These are phyloP conservation scores for Monosporascus sp. DNA, from an alignment of 2,329 filamentous ascomycete species.

Conservation along the genomic window DNA sequence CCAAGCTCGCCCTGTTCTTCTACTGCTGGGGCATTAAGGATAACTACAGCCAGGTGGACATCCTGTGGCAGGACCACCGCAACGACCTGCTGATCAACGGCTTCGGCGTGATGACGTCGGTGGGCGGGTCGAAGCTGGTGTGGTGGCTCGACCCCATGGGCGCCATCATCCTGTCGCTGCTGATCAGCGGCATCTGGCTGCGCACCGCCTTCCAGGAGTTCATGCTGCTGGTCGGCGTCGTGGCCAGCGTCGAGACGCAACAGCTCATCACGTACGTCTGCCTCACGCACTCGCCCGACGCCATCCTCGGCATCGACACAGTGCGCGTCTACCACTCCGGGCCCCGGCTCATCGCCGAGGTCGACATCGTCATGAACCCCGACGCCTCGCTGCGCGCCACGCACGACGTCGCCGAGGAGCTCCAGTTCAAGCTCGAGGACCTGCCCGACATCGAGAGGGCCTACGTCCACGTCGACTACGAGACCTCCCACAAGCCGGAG, in stretches of 20 bases:
- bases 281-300: conserved; percentile 75
- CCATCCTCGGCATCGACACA: conserved; percentile 84
- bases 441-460: conserved; percentile 87
- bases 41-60: conserved; percentile 85
- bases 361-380: conserved; percentile 90
- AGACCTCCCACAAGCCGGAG: conserved; percentile 92
- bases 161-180: conserved; percentile 72
- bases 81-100: conserved; percentile 98
- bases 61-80: conserved; percentile 93
- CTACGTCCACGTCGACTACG: conserved; percentile 96
- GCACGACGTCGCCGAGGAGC: conserved; percentile 87
- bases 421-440: conserved; percentile 91
- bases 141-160: conserved; percentile 97
- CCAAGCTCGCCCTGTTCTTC: conserved; percentile 77
- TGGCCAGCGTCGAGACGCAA: conserved; percentile 77
- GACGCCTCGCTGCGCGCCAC: conserved; percentile 67
- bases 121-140: conserved; percentile 79
- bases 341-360: conserved; percentile 84
- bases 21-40: conserved; percentile 92
- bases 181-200: conserved; percentile 78
- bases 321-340: conserved; percentile 91
- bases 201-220: conserved; percentile 85
- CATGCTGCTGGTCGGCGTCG: conserved; percentile 82
- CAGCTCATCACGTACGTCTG: conserved; percentile 95
- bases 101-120: conserved; percentile 82